A percentile compares a stretch with the other conserved stretches of the same genome.
Conservation (phyloP, 352 stramenopile species). For the Globisporangium mamillatum region DNA sequence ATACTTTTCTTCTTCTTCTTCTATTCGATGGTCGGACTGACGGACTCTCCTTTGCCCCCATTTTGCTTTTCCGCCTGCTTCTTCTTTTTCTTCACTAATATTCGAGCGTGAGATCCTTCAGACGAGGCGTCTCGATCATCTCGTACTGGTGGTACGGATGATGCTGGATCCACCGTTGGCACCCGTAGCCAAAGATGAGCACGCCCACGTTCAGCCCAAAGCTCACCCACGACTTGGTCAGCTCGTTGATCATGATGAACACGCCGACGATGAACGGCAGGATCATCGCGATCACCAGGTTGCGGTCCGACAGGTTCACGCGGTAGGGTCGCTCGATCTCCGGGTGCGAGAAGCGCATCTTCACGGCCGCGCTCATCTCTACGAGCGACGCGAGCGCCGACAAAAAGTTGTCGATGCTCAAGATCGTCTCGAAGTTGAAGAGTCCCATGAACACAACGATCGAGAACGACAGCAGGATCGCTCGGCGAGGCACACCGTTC, state of each 20-base stretch:
- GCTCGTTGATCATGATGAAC: slow-evolving; percentile 80
- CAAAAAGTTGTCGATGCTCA: slow-evolving; percentile 81
- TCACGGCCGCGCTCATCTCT: slow-evolving; percentile 73
- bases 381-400: slow-evolving; percentile 69
- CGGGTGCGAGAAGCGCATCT: slow-evolving; percentile 74
- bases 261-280: slow-evolving; percentile 62
- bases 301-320: slow-evolving; percentile 63
- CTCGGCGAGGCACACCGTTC: slow-evolving; percentile 60
- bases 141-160: slow-evolving; percentile 68
- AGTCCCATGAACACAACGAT: slow-evolving; percentile 80
- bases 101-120: slow-evolving; percentile 51
- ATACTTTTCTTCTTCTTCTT: neutral
- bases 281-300: slow-evolving; percentile 42
- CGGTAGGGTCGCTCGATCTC: slow-evolving; percentile 73
- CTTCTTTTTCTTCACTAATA: slow-evolving; percentile 12
- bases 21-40: neutral
- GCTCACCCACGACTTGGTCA: slow-evolving; percentile 74
- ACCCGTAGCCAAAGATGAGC: slow-evolving; percentile 43
- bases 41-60: neutral
- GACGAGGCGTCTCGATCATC: slow-evolving; percentile 31
- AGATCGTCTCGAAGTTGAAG: slow-evolving; percentile 81
- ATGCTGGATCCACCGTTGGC: slow-evolving; percentile 64
- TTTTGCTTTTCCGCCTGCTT: neutral
- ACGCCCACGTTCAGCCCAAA: slow-evolving; percentile 54
- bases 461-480: slow-evolving; percentile 69